Conservation (phyloP, 2,329 filamentous ascomycete species). For the Fusarium compactum region DNA sequence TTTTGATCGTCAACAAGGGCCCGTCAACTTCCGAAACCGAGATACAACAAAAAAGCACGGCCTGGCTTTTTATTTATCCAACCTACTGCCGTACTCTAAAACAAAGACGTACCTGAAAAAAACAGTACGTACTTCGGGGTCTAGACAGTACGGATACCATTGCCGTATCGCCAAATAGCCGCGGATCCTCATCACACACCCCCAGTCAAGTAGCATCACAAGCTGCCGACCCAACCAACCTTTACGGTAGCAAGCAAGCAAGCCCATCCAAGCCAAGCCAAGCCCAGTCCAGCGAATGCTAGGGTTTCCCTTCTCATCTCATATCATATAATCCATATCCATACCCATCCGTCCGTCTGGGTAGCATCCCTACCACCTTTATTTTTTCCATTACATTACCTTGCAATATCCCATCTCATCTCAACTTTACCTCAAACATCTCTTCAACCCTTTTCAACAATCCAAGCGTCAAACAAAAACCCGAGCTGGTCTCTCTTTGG, state of each 20-base stretch:
- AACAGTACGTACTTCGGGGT: neutral
- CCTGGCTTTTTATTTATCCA: neutral
- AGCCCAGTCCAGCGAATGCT: neutral
- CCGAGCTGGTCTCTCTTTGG: slow-evolving; percentile 34
- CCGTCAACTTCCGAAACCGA: slow-evolving; percentile 34
- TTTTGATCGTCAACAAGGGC: slow-evolving; percentile 36
- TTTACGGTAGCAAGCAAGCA: slow-evolving; percentile 1
- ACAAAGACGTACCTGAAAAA: slow-evolving; percentile 1
- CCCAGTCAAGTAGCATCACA: slow-evolving; percentile 5
- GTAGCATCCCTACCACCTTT: slow-evolving; percentile 24
- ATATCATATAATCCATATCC: slow-evolving; percentile 15
- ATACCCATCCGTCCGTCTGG: slow-evolving; percentile 33
- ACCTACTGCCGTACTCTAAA: neutral
- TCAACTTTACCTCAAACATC: slow-evolving; percentile 2
- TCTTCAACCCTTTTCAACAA: neutral
- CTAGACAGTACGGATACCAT: slow-evolving; percentile 16
- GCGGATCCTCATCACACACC: slow-evolving; percentile 40
- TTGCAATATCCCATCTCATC: neutral
- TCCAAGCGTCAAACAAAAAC: slow-evolving; percentile 6
- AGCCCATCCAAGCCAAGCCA: slow-evolving; percentile 10
- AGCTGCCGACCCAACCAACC: slow-evolving; percentile 1
- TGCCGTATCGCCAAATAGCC: slow-evolving; percentile 35
- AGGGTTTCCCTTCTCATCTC: slow-evolving; percentile 27
- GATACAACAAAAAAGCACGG: slow-evolving; percentile 24
- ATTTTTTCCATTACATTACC: slow-evolving; percentile 6